Evolutionary conservation across 2,329 filamentous ascomycete genomes (phyloP).

Genomic region (Curvularia lunata): DNA sequence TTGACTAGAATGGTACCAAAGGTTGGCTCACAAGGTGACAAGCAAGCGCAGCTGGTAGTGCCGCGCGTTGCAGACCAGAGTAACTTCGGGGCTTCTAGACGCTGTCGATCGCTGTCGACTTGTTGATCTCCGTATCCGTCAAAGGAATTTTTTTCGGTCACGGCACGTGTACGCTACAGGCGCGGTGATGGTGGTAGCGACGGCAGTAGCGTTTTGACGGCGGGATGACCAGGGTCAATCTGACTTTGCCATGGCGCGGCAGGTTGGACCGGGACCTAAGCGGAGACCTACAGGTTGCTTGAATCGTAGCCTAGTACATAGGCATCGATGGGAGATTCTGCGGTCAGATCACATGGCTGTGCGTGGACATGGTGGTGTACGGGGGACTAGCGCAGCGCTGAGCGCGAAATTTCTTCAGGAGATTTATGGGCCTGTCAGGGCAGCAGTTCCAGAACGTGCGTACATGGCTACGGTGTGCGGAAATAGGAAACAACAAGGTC

Average conservation of each 20-base stretch:
- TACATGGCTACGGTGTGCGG: background rate
- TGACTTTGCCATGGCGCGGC: background rate
- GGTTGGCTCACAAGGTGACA: background rate
- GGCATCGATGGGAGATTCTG: background rate
- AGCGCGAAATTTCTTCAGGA: constrained; percentile 1
- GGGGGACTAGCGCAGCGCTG: background rate
- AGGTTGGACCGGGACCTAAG: background rate
- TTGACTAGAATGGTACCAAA: background rate
- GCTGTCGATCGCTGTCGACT: background rate
- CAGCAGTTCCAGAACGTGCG: background rate
- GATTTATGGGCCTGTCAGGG: background rate
- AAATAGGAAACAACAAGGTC: background rate
- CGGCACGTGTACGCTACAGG: background rate
- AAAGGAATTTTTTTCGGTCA: background rate
- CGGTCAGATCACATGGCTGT: background rate
- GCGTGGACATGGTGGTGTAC: background rate
- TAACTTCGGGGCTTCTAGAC: background rate
- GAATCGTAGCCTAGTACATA: background rate
- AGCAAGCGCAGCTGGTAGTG: background rate
- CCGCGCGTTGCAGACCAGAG: constrained; percentile 1
- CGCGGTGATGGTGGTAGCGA: background rate
- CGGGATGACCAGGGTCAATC: background rate
- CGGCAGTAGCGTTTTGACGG: background rate
- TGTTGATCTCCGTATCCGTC: background rate
- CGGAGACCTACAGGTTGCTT: background rate